These are phyloP conservation scores for Phytophthora boehmeriae DNA, from an alignment of 352 stramenopile species.

Conservation along the genomic window DNA sequence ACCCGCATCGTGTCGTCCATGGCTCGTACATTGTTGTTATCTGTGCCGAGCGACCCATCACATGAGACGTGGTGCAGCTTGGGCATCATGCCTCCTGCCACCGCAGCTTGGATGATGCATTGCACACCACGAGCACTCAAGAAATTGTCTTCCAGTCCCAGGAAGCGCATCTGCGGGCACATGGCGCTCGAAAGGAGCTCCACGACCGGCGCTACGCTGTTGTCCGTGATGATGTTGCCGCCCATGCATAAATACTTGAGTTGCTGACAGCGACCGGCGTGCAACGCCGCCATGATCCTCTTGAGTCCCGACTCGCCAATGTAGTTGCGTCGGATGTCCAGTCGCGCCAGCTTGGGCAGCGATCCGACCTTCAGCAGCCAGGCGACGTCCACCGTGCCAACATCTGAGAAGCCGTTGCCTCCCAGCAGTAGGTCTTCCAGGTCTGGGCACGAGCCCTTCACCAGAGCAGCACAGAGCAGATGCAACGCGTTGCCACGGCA, in stretches of 20 bases:
- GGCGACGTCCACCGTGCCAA: constrained; percentile 75
- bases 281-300: constrained; percentile 69
- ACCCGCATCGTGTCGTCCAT: constrained; percentile 10
- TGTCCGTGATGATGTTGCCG: constrained; percentile 87
- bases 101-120: constrained; percentile 76
- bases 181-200: constrained; percentile 60
- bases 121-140: constrained; percentile 75
- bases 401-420: constrained; percentile 80
- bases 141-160: constrained; percentile 84
- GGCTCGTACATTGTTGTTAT: constrained; percentile 24
- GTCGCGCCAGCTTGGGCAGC: constrained; percentile 65
- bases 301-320: constrained; percentile 80
- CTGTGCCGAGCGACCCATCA: constrained; percentile 37
- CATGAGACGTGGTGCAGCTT: constrained; percentile 82
- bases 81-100: constrained; percentile 82
- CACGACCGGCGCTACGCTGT: constrained; percentile 73
- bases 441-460: constrained; percentile 65
- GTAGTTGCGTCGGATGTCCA: constrained; percentile 85
- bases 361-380: constrained; percentile 70
- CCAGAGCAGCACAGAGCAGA: constrained; percentile 63
- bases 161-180: constrained; percentile 80
- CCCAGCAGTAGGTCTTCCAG: constrained; percentile 72
- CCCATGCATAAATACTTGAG: constrained; percentile 88
- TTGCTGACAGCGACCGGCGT: constrained; percentile 48
- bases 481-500: constrained; percentile 75